phyloP scores from a whole-genome alignment of 352 stramenopile species.

The Hyaloperonospora arabidopsidis region DNA sequence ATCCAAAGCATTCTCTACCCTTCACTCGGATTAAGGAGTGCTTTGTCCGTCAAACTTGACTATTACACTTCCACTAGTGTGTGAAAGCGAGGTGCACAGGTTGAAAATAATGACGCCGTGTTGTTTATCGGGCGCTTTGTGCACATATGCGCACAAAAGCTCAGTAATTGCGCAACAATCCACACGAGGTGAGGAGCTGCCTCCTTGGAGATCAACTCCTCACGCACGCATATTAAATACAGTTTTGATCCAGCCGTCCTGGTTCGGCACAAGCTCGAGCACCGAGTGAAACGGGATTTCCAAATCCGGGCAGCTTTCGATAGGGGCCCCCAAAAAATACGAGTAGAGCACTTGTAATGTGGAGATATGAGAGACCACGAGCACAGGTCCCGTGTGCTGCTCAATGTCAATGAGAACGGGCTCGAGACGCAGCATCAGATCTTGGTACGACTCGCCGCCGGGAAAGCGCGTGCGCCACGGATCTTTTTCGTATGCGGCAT shows the following conservation, averaged over 20 bases:
- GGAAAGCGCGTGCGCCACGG: slow-evolving; percentile 79
- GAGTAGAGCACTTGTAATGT: slow-evolving; percentile 83
- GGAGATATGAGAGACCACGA: slow-evolving; percentile 83
- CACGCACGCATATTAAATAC: slow-evolving; percentile 75
- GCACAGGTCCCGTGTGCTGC: slow-evolving; percentile 75
- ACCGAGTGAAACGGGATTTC: slow-evolving; percentile 84
- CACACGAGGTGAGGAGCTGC: too few relatives aligned
- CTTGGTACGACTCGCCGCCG: slow-evolving; percentile 89
- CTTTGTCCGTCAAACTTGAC: too few relatives aligned
- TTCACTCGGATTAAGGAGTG: too few relatives aligned
- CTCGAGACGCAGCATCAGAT: slow-evolving; percentile 89
- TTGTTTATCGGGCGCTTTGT: too few relatives aligned
- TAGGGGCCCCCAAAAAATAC: slow-evolving; percentile 78
- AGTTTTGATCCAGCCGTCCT: slow-evolving; percentile 76
- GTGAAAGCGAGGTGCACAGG: too few relatives aligned
- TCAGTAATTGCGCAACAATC: too few relatives aligned
- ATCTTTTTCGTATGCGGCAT: slow-evolving; percentile 55
- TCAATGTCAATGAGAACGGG: slow-evolving; percentile 91
- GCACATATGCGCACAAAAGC: too few relatives aligned
- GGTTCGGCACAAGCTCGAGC: slow-evolving; percentile 71
- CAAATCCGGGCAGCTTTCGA: slow-evolving; percentile 64
- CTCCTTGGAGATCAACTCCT: slow-evolving; percentile 1
- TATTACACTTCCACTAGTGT: too few relatives aligned
- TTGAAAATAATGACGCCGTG: too few relatives aligned
- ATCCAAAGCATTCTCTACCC: too few relatives aligned